Conservation (phyloP, 1,284 basidiomycete species). For the Microbotryum lychnidis-dioicae region DNA sequence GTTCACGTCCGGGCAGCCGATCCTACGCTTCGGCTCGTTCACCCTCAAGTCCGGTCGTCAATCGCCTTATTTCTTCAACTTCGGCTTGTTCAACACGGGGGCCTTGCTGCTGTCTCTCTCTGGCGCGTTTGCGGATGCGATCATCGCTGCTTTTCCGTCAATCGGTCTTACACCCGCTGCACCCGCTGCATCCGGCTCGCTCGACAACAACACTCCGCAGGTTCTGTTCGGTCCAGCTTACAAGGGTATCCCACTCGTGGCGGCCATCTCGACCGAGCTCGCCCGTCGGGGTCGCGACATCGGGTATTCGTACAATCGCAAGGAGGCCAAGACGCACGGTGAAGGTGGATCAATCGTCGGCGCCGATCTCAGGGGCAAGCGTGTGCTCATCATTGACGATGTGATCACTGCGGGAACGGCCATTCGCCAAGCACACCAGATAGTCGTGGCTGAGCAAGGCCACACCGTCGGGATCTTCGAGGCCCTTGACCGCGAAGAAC, state of each 20-base stretch:
- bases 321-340: slow-evolving; percentile 92
- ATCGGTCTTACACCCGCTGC: slow-evolving; percentile 27
- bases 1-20: slow-evolving; percentile 34
- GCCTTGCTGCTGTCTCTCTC: slow-evolving; percentile 70
- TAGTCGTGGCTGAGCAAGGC: slow-evolving; percentile 53
- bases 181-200: slow-evolving; percentile 37
- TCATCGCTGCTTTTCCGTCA: slow-evolving; percentile 46
- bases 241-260: slow-evolving; percentile 93
- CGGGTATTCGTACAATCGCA: slow-evolving; percentile 85
- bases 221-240: slow-evolving; percentile 95
- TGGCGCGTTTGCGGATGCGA: slow-evolving; percentile 70
- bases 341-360: slow-evolving; percentile 94
- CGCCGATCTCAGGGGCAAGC: slow-evolving; percentile 64
- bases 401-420: slow-evolving; percentile 97
- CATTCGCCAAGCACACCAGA: slow-evolving; percentile 68
- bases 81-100: slow-evolving; percentile 77
- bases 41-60: slow-evolving; percentile 85
- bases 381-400: slow-evolving; percentile 85
- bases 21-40: slow-evolving; percentile 80
- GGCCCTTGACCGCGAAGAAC: slow-evolving; percentile 82
- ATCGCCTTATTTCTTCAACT: slow-evolving; percentile 97
- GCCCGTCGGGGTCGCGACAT: slow-evolving; percentile 53
- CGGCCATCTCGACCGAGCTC: slow-evolving; percentile 73
- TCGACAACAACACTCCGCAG: slow-evolving; percentile 53
- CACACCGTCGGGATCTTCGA: slow-evolving; percentile 84